Conservation (phyloP, 2,329 filamentous ascomycete genomes). For the Elsinoe batatas region DNA sequence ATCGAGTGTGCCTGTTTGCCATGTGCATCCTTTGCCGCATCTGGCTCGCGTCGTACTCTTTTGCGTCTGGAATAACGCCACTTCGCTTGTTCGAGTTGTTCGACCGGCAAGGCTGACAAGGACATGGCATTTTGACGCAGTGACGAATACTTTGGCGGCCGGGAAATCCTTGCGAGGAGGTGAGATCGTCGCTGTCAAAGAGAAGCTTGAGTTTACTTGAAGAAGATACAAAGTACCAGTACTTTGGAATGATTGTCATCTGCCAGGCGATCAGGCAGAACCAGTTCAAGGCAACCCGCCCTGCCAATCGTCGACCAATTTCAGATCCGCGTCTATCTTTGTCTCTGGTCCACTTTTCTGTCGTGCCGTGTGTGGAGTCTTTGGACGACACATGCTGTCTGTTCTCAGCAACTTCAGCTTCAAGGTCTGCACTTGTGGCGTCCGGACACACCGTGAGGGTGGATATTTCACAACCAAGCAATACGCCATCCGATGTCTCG, state of each 20-base stretch:
- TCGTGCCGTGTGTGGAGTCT: background rate
- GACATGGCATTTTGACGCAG: background rate
- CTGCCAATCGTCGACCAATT: background rate
- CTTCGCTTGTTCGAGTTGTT: background rate
- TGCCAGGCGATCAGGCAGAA: background rate
- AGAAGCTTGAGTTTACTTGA: background rate
- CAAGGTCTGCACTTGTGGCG: background rate
- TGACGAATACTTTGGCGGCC: background rate
- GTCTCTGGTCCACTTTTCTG: background rate
- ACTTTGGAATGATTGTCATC: background rate
- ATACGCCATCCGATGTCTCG: slow-evolving; percentile 3
- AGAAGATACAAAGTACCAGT: no score
- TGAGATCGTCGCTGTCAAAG: background rate
- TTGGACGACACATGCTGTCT: background rate
- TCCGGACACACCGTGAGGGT: background rate
- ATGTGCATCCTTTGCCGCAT: background rate
- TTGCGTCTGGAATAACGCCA: background rate
- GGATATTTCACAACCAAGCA: background rate
- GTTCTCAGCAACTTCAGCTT: background rate
- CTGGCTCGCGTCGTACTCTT: background rate
- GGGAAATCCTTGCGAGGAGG: background rate
- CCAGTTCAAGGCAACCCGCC: no score
- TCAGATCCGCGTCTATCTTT: slow-evolving; percentile 1
- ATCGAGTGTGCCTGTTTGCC: background rate
- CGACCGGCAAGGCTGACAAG: background rate